A percentile compares a stretch with the other conserved stretches of the same genome.
These are phyloP conservation scores for Mesembryanthemum crystallinum DNA, from an alignment of 148 eudicot species.

Conservation along the genomic window DNA sequence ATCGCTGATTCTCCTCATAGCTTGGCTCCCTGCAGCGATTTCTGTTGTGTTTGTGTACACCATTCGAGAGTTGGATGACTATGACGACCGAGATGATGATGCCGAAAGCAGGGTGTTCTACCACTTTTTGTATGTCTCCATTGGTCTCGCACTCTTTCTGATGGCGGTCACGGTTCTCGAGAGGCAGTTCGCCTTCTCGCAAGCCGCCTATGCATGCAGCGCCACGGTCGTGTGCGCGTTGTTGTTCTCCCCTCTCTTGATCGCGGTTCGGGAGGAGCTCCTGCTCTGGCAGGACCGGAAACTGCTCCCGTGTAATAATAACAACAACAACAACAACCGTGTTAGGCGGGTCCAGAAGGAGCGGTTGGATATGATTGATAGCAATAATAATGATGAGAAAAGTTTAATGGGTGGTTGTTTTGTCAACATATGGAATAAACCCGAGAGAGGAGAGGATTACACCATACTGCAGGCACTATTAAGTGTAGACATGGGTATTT, in stretches of 20 bases:
- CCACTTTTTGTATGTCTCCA: conserved; percentile 35
- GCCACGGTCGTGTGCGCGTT: conserved; percentile 31
- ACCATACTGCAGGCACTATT: conserved; percentile 50
- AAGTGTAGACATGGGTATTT: conserved; percentile 49
- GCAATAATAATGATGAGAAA: too few species aligned
- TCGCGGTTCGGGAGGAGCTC: conserved; percentile 34
- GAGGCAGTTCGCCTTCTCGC: conserved; percentile 18
- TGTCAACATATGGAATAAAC: conserved; percentile 33
- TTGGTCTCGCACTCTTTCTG: conserved; percentile 45
- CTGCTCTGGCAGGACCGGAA: background rate
- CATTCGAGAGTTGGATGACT: conserved; percentile 29
- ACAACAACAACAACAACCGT: too few species aligned
- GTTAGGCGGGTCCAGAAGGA: too few species aligned
- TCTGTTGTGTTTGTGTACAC: conserved; percentile 39
- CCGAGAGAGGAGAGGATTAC: conserved; percentile 50
- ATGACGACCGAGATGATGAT: too few species aligned
- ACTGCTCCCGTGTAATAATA: too few species aligned
- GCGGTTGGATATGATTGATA: too few species aligned
- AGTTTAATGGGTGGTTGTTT: conserved; percentile 17
- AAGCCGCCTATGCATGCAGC: conserved; percentile 24
- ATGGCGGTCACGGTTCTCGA: conserved; percentile 42
- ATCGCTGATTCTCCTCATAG: conserved; percentile 43
- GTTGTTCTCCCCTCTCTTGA: conserved; percentile 25
- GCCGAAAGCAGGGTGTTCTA: conserved; percentile 29
- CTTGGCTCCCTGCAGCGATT: conserved; percentile 49